Conservation (phyloP, 768 basidiomycete species). For the Rhodotorula taiwanensis region DNA sequence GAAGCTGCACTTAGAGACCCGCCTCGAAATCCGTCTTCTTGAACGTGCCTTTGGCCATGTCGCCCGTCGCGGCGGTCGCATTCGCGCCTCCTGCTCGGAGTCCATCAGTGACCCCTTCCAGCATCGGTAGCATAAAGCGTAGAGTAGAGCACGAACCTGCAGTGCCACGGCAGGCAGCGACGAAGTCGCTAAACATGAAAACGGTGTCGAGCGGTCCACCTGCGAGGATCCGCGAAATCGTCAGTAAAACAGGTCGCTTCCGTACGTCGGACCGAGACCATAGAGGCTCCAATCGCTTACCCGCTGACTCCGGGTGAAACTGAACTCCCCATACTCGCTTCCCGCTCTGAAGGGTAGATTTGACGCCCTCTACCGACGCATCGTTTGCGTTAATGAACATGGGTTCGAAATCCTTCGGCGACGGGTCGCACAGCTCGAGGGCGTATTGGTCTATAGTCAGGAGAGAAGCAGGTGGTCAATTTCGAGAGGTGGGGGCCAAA, state of each 20-base stretch:
- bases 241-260: constrained; percentile 47
- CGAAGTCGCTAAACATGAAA: constrained; percentile 55
- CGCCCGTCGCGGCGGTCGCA: constrained; percentile 10
- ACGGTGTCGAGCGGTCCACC: constrained; percentile 99
- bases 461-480: not conserved
- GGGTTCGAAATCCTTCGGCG: constrained; percentile 95
- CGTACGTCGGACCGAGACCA: no score
- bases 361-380: constrained; percentile 93
- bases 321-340: constrained; percentile 96
- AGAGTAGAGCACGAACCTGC: constrained; percentile 2
- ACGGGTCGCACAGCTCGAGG: constrained; percentile 83
- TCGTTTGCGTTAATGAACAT: constrained; percentile 78
- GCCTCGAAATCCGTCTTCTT: constrained; percentile 20
- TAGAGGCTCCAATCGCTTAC: not conserved
- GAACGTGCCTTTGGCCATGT: constrained; percentile 23
- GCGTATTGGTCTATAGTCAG: constrained; percentile 83
- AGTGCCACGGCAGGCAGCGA: constrained; percentile 1
- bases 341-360: constrained; percentile 80
- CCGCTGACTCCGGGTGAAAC: constrained; percentile 78
- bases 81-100: not conserved
- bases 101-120: not conserved
- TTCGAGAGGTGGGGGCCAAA: not conserved
- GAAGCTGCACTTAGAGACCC: constrained; percentile 1
- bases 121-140: not conserved
- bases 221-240: not conserved